Conservation (phyloP, 139 green algal species). For the Volvox africanus region DNA sequence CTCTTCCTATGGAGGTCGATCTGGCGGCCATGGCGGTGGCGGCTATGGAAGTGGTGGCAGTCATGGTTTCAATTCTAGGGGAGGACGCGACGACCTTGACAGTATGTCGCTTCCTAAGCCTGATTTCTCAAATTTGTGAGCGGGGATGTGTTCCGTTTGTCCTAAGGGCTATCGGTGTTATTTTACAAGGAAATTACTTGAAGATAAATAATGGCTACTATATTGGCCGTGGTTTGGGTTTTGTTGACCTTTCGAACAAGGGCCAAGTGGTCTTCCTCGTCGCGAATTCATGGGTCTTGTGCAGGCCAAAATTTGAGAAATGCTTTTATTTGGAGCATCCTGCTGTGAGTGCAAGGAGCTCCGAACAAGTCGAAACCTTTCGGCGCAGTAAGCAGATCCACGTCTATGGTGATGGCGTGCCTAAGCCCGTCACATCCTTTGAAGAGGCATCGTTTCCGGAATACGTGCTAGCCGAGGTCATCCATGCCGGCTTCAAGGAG, state of each 20-base stretch:
- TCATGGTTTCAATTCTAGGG: slow-evolving; percentile 50
- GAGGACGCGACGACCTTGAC: slow-evolving; percentile 77
- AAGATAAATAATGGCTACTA: not conserved
- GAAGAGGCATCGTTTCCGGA: slow-evolving; percentile 85
- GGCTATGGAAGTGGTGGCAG: slow-evolving; percentile 36
- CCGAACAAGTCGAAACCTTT: slow-evolving; percentile 83
- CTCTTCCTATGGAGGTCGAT: slow-evolving; percentile 27
- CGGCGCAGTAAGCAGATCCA: slow-evolving; percentile 77
- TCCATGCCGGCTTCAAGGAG: slow-evolving; percentile 77
- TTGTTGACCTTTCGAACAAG: not conserved
- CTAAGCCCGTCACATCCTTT: slow-evolving; percentile 83
- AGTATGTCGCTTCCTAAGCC: slow-evolving; percentile 70
- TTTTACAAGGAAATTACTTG: no score
- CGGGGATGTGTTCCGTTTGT: not conserved
- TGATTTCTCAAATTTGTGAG: slow-evolving; percentile 44
- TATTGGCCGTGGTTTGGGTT: not conserved
- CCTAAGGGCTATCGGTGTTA: not conserved
- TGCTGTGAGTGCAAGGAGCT: slow-evolving; percentile 75
- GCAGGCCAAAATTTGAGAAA: slow-evolving; percentile 46
- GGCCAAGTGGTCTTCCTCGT: not conserved
- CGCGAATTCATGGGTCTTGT: not conserved
- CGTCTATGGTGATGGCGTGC: slow-evolving; percentile 81
- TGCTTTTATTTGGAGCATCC: slow-evolving; percentile 80
- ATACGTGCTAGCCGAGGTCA: slow-evolving; percentile 90
- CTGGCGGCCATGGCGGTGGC: slow-evolving; percentile 54